Conservation (phyloP, 805 yeast genomes). For the Kodamaea neixiangensis region DNA sequence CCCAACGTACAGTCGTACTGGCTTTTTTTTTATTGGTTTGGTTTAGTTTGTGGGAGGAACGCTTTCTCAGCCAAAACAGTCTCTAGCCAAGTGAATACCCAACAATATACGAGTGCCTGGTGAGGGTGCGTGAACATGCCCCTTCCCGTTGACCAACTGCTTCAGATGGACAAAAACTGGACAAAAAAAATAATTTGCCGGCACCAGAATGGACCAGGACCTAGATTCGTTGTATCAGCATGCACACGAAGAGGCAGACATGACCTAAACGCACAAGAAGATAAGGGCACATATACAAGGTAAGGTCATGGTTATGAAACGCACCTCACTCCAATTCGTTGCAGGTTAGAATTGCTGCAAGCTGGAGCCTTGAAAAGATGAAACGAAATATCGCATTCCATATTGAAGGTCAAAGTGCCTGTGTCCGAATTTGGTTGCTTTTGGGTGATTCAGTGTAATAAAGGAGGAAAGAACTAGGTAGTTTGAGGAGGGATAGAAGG, state of each 20-base stretch:
- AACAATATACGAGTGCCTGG: no score
- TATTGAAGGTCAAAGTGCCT: not conserved
- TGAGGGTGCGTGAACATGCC: no score
- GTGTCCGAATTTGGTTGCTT: not conserved
- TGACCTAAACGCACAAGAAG: conserved; percentile 1
- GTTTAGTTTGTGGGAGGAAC: not conserved
- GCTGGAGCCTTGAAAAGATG: not conserved
- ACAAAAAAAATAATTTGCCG: not conserved
- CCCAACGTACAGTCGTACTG: not conserved
- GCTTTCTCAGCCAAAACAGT: not conserved
- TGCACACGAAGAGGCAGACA: not conserved
- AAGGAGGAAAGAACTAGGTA: no score
- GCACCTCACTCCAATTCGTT: not conserved
- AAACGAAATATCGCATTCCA: not conserved
- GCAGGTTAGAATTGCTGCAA: conserved; percentile 3
- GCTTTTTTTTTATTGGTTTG: not conserved
- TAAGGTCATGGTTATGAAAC: conserved; percentile 1
- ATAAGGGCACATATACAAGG: conserved; percentile 3
- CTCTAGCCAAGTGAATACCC: not conserved
- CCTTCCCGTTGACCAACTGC: no score
- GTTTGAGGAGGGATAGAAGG: no score
- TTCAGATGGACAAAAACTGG: not conserved
- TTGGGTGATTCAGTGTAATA: not conserved
- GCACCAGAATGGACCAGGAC: conserved; percentile 2
- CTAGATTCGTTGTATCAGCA: not conserved